Evolutionary conservation across 2,329 filamentous ascomycete species (phyloP).

Genomic region (Colletotrichum liaoningense): DNA sequence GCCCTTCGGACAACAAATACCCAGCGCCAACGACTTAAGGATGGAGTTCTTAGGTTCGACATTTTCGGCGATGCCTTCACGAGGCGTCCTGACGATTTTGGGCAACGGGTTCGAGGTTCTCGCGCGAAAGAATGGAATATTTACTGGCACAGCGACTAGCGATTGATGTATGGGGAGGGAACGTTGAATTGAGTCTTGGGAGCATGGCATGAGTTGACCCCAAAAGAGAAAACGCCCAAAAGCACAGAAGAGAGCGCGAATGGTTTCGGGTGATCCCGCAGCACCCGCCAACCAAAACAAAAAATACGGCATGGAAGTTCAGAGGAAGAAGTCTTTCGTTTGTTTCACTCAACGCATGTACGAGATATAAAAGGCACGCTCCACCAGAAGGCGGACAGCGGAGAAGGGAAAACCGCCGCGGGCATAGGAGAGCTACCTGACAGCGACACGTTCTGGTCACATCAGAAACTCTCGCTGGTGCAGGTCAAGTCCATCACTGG

Average conservation of each 20-base stretch:
- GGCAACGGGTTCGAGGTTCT: slow-evolving; percentile 12
- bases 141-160: slow-evolving; percentile 27
- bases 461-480: not conserved
- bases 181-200: slow-evolving; percentile 27
- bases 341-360: slow-evolving; percentile 13
- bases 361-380: slow-evolving; percentile 15
- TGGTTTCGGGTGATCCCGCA: slow-evolving; percentile 21
- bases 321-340: not conserved
- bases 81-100: slow-evolving; percentile 26
- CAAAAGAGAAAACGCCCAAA: slow-evolving; percentile 30
- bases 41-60: slow-evolving; percentile 32
- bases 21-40: slow-evolving; percentile 24
- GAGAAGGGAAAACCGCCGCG: not conserved
- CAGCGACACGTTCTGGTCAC: not conserved
- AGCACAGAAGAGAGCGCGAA: slow-evolving; percentile 33
- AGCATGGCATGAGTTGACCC: slow-evolving; percentile 28
- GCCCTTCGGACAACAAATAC: slow-evolving; percentile 30
- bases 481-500: not conserved
- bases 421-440: not conserved
- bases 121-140: slow-evolving; percentile 23
- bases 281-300: not conserved
- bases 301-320: slow-evolving; percentile 7
- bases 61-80: slow-evolving; percentile 28
- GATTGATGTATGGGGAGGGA: slow-evolving; percentile 15
- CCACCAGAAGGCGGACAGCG: slow-evolving; percentile 1